These are phyloP conservation scores for Helotiales sp. DNA, from an alignment of 2,329 filamentous ascomycete genomes.

Conservation along the genomic window DNA sequence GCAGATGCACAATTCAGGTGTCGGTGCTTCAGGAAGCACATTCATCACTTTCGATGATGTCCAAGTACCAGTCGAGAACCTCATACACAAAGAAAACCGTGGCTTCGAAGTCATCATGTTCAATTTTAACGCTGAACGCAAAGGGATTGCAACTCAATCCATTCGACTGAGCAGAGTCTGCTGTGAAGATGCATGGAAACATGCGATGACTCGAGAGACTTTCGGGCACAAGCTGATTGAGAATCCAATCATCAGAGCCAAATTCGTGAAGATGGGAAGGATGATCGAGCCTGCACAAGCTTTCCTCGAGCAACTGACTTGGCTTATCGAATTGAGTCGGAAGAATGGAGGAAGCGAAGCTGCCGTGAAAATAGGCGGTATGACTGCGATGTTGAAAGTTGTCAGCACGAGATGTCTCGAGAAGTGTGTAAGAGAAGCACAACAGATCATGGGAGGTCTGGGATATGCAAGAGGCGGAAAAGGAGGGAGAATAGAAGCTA, in stretches of 20 bases:
- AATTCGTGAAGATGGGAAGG: conserved; percentile 58
- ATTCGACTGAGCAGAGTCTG: conserved; percentile 59
- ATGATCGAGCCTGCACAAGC: conserved; percentile 62
- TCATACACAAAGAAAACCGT: conserved; percentile 53
- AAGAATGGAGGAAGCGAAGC: conserved; percentile 22
- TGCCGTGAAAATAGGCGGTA: conserved; percentile 47
- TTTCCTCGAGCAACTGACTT: conserved; percentile 61
- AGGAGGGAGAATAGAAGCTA: conserved; percentile 51
- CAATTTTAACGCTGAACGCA: conserved; percentile 61
- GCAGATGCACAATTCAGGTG: conserved; percentile 63
- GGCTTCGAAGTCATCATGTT: conserved; percentile 61
- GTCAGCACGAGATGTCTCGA: conserved; percentile 53
- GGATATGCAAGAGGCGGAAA: conserved; percentile 51
- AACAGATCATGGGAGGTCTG: conserved; percentile 54
- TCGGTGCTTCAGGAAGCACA: conserved; percentile 60
- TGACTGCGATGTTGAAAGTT: conserved; percentile 52
- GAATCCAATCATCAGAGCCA: conserved; percentile 59
- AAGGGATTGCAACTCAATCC: conserved; percentile 55
- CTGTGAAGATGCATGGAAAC: conserved; percentile 50
- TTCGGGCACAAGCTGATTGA: conserved; percentile 59
- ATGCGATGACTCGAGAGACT: conserved; percentile 53
- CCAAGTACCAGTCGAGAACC: conserved; percentile 51
- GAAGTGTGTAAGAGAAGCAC: conserved; percentile 53
- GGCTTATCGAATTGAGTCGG: conserved; percentile 29
- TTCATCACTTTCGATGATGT: conserved; percentile 58